These are phyloP conservation scores for Aspergillus taichungensis DNA, from an alignment of 495 filamentous ascomycete genomes.

Conservation along the genomic window DNA sequence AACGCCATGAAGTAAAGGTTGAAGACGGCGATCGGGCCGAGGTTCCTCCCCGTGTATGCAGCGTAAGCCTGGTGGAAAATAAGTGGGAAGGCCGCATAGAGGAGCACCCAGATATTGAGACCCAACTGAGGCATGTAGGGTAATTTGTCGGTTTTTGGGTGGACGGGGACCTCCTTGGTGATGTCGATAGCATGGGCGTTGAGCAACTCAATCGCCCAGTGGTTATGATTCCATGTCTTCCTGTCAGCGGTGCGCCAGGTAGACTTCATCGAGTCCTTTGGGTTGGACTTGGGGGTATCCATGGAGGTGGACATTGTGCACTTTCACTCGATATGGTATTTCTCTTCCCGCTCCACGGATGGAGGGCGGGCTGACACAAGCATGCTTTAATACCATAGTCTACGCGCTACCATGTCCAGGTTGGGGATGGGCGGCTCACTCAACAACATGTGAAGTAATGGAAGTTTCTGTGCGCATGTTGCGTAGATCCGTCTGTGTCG, in stretches of 20 bases:
- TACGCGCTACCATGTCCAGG: too few species aligned
- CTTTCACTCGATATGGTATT: too few species aligned
- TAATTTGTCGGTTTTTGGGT: constrained; percentile 21
- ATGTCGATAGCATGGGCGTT: constrained; percentile 16
- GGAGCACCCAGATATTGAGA: constrained; percentile 15
- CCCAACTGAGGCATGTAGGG: constrained; percentile 15
- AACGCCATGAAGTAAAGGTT: constrained; percentile 16
- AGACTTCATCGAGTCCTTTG: constrained; percentile 28
- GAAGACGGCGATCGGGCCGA: constrained; percentile 9
- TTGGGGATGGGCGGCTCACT: too few species aligned
- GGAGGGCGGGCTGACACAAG: too few species aligned
- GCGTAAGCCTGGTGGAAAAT: constrained; percentile 17
- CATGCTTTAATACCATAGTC: too few species aligned
- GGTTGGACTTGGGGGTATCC: constrained; percentile 3
- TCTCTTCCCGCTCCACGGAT: too few species aligned
- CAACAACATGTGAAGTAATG: too few species aligned
- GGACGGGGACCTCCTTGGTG: constrained; percentile 15
- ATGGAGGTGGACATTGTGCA: too few species aligned
- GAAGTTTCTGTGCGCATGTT: too few species aligned
- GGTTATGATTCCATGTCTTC: constrained; percentile 12
- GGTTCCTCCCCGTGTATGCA: constrained; percentile 6
- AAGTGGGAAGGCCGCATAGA: constrained; percentile 16
- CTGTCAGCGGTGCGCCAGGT: constrained; percentile 22
- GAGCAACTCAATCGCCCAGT: constrained; percentile 15
- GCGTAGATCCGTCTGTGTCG: too few species aligned